A percentile compares a stretch with the other conserved stretches of the same genome.
Evolutionary conservation across 805 yeast species (phyloP).

Genomic region (Barnettozyma wickerhamii): DNA sequence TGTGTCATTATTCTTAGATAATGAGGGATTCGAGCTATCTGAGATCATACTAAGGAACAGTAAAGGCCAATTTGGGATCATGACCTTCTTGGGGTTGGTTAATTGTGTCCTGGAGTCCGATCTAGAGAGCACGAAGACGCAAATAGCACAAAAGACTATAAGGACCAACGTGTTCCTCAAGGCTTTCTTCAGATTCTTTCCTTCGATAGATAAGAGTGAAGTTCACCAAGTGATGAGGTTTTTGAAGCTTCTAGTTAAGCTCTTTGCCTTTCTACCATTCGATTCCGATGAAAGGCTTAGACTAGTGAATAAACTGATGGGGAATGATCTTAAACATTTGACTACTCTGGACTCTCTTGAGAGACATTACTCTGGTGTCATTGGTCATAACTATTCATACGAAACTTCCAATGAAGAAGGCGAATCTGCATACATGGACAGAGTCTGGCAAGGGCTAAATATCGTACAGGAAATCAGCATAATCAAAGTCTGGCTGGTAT

Average conservation of each 20-base stretch:
- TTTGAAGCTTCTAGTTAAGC: constrained; percentile 9
- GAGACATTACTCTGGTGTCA: neutral
- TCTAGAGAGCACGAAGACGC: constrained; percentile 10
- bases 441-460: constrained; percentile 18
- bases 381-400: constrained; percentile 5
- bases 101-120: constrained; percentile 13
- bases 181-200: constrained; percentile 11
- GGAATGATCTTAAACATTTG: constrained; percentile 14
- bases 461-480: constrained; percentile 15
- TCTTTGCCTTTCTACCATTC: constrained; percentile 19
- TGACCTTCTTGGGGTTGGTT: constrained; percentile 10
- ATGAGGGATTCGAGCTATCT: constrained; percentile 20
- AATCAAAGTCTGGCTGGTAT: constrained; percentile 17
- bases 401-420: constrained; percentile 10
- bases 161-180: constrained; percentile 14
- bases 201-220: constrained; percentile 4
- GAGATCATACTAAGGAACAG: constrained; percentile 6
- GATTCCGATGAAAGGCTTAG: constrained; percentile 22
- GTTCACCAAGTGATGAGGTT: constrained; percentile 8
- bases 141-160: constrained; percentile 11
- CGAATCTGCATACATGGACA: constrained; percentile 11
- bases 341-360: constrained; percentile 8
- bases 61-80: constrained; percentile 10
- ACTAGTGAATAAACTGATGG: constrained; percentile 17
- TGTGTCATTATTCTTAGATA: constrained; percentile 9